Conservation (phyloP, 2,329 filamentous ascomycete species). For the Neofusicoccum kwambonambiense region DNA sequence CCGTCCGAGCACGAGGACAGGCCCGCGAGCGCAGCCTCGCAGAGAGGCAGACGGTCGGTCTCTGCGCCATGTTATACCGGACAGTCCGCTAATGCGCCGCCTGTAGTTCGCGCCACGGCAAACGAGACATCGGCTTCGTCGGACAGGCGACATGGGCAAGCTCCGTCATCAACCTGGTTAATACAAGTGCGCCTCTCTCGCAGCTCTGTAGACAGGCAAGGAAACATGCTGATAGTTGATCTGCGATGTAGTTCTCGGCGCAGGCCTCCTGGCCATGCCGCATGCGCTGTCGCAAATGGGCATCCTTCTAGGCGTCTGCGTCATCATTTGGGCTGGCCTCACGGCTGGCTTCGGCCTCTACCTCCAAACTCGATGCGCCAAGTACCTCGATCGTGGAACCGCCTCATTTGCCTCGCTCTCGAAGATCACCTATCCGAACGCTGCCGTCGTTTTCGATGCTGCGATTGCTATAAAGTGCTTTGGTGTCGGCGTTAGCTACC, state of each 20-base stretch:
- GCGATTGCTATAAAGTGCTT: constrained; percentile 98
- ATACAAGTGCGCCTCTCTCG: constrained; percentile 69
- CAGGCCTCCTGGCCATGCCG: constrained; percentile 94
- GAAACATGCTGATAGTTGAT: constrained; percentile 2
- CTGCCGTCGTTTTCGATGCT: constrained; percentile 89
- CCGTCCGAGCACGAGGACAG: constrained; percentile 41
- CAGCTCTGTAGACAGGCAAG: constrained; percentile 7
- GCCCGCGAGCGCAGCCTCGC: constrained; percentile 42
- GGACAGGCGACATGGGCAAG: constrained; percentile 86
- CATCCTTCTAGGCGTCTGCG: constrained; percentile 75
- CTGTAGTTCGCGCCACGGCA: constrained; percentile 56
- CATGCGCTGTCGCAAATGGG: constrained; percentile 94
- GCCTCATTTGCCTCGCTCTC: constrained; percentile 96
- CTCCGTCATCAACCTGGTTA: constrained; percentile 92
- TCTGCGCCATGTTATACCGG: background rate
- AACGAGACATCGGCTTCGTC: constrained; percentile 65
- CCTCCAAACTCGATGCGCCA: constrained; percentile 86
- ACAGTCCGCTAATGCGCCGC: constrained; percentile 24
- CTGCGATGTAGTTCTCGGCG: constrained; percentile 72
- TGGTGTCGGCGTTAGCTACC: constrained; percentile 92
- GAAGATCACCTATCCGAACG: constrained; percentile 94
- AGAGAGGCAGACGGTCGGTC: constrained; percentile 36
- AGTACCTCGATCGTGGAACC: constrained; percentile 85
- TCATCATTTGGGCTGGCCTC: constrained; percentile 88
- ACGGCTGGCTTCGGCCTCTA: constrained; percentile 92